A percentile compares a stretch with the other conserved stretches of the same genome.
Conservation (phyloP, 2,329 filamentous ascomycete genomes). For the Claviceps capensis region DNA sequence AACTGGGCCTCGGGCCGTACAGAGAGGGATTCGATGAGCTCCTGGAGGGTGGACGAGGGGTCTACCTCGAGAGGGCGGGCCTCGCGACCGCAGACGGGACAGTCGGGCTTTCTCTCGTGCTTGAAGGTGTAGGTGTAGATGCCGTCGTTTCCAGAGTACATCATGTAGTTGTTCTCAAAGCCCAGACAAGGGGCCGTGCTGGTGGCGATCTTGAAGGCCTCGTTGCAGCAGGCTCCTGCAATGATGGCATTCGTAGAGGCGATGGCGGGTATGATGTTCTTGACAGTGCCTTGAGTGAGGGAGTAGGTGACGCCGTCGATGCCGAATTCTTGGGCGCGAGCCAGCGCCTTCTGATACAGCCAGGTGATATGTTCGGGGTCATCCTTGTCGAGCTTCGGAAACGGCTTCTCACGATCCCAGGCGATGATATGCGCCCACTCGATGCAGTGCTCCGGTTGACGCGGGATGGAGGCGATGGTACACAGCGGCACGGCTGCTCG, state of each 20-base stretch:
- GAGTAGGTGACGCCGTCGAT: conserved; percentile 90
- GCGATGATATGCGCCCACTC: conserved; percentile 99
- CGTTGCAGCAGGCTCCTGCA: conserved; percentile 89
- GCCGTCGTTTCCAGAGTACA: conserved; percentile 92
- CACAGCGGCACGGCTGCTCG: conserved; percentile 91
- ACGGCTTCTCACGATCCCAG: conserved; percentile 79
- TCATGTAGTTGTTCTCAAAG: conserved; percentile 86
- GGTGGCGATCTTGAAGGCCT: conserved; percentile 88
- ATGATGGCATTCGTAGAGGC: conserved; percentile 96
- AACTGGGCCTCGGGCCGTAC: conserved; percentile 79
- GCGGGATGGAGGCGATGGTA: conserved; percentile 88
- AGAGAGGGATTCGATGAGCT: conserved; percentile 74
- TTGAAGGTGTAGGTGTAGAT: conserved; percentile 97
- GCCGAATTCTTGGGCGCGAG: conserved; percentile 73
- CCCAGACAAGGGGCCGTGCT: conserved; percentile 68
- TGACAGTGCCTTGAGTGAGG: conserved; percentile 92
- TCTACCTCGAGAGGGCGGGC: conserved; percentile 64
- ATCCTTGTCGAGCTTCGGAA: conserved; percentile 81
- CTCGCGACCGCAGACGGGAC: conserved; percentile 80
- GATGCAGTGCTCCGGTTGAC: conserved; percentile 94
- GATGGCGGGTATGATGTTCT: conserved; percentile 98
- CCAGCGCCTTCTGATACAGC: conserved; percentile 76
- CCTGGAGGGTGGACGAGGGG: conserved; percentile 58
- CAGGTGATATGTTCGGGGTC: conserved; percentile 96
- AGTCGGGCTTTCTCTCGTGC: conserved; percentile 87